A percentile compares a stretch with the other conserved stretches of the same genome.
These are phyloP conservation scores for Xylaria sp. DNA, from an alignment of 2,329 filamentous ascomycete species.

Conservation along the genomic window DNA sequence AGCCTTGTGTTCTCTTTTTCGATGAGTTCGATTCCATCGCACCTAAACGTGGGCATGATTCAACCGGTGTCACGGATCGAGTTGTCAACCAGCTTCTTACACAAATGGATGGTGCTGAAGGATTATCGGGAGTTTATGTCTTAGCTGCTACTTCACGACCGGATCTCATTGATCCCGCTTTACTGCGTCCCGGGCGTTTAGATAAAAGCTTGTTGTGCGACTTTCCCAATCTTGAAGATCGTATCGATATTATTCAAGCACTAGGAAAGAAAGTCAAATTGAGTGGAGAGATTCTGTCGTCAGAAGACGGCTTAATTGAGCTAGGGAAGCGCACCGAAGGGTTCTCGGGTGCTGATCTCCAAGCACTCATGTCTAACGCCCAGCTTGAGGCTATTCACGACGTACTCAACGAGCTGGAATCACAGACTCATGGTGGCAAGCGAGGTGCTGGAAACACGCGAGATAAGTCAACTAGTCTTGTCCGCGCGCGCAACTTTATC, in stretches of 20 bases:
- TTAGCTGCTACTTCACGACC: conserved; percentile 93
- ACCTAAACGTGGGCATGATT: conserved; percentile 96
- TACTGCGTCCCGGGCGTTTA: conserved; percentile 89
- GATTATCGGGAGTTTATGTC: conserved; percentile 93
- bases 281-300: conserved; percentile 70
- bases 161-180: conserved; percentile 93
- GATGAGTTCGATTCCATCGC: conserved; percentile 99
- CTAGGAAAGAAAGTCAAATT: conserved; percentile 85
- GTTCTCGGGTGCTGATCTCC: conserved; percentile 93
- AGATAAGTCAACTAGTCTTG: conserved; percentile 46
- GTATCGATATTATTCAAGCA: conserved; percentile 87
- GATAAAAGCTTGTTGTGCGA: conserved; percentile 95
- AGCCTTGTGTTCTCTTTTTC: conserved; percentile 96
- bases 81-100: conserved; percentile 98
- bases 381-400: conserved; percentile 98
- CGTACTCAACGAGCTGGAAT: conserved; percentile 73
- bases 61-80: conserved; percentile 96
- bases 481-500: conserved; percentile 69
- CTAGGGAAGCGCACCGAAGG: conserved; percentile 85
- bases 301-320: conserved; percentile 70
- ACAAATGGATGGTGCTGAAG: conserved; percentile 98
- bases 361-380: conserved; percentile 94
- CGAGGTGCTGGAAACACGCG: conserved; percentile 53
- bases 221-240: conserved; percentile 82
- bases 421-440: conserved; percentile 45